These are phyloP conservation scores for Gracilaria domingensis DNA, from an alignment of 23 red algal species.

Conservation along the genomic window DNA sequence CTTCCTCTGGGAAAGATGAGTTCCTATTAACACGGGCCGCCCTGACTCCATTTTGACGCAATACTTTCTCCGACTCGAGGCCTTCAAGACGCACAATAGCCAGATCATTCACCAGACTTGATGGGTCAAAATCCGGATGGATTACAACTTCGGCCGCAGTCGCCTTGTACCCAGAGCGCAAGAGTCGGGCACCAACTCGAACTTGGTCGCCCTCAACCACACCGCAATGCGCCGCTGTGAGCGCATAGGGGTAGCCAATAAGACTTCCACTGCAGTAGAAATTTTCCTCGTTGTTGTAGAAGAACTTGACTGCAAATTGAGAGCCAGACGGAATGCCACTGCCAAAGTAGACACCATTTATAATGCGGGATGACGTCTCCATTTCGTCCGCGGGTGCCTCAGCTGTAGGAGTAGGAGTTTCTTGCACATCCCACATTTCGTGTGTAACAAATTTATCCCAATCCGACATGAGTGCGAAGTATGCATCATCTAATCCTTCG, in stretches of 20 bases:
- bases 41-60: slow-evolving; percentile 23
- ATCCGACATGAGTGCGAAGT: slow-evolving; percentile 22
- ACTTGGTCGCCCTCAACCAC: slow-evolving; percentile 49
- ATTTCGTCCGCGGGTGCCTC: slow-evolving; percentile 13
- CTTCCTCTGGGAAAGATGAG: slow-evolving; percentile 30
- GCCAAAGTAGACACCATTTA: slow-evolving; percentile 52
- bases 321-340: slow-evolving; percentile 41
- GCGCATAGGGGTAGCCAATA: slow-evolving; percentile 53
- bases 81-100: slow-evolving; percentile 44
- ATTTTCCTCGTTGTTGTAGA: slow-evolving; percentile 58
- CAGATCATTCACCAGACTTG: slow-evolving; percentile 39
- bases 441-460: slow-evolving; percentile 60
- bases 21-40: slow-evolving; percentile 48
- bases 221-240: slow-evolving; percentile 69
- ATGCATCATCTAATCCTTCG: slow-evolving; percentile 6
- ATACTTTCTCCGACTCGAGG: neutral
- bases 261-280: slow-evolving; percentile 74
- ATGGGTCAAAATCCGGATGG: slow-evolving; percentile 51
- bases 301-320: slow-evolving; percentile 65
- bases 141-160: slow-evolving; percentile 29
- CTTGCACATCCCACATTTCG: slow-evolving; percentile 55
- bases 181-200: slow-evolving; percentile 1
- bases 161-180: slow-evolving; percentile 35
- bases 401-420: neutral
- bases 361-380: slow-evolving; percentile 7